These are phyloP conservation scores for Backusella sp. DNA, from an alignment of 192 early-diverging fungal genomes.

Conservation along the genomic window DNA sequence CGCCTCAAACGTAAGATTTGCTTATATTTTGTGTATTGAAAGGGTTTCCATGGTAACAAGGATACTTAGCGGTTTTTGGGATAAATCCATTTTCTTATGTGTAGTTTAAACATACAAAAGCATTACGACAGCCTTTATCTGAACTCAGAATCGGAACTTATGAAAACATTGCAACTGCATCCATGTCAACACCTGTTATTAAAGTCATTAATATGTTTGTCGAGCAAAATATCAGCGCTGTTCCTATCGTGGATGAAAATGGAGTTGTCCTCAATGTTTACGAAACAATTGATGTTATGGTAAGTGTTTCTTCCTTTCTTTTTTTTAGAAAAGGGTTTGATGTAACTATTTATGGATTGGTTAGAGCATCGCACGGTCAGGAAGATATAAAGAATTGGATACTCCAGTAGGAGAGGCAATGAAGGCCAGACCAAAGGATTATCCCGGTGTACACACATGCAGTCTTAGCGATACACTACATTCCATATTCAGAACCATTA, in stretches of 20 bases:
- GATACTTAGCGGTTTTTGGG: conserved; percentile 60
- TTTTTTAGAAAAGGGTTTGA: not conserved
- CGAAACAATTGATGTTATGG: conserved; percentile 95
- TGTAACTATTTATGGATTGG: not conserved
- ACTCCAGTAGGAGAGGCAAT: conserved; percentile 88
- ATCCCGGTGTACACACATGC: conserved; percentile 93
- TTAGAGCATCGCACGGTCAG: conserved; percentile 66
- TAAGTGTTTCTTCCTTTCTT: conserved; percentile 38
- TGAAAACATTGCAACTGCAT: conserved; percentile 77
- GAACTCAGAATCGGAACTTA: conserved; percentile 81
- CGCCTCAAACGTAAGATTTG: conserved; percentile 29
- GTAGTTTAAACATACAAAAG: conserved; percentile 31
- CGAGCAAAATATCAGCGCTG: conserved; percentile 83
- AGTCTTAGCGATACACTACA: conserved; percentile 82
- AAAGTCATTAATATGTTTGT: conserved; percentile 93
- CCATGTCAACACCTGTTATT: conserved; percentile 79
- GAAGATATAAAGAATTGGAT: conserved; percentile 74
- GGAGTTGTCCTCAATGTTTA: conserved; percentile 89
- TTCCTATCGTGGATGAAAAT: conserved; percentile 90
- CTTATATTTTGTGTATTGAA: conserved; percentile 21
- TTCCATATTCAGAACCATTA: conserved; percentile 87
- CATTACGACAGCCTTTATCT: conserved; percentile 31
- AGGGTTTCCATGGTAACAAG: conserved; percentile 55
- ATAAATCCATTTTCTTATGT: conserved; percentile 7
- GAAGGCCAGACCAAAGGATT: conserved; percentile 83